Percentiles rank a stretch among this genome's conserved stretches.
These are phyloP conservation scores for Eucalyptus pauciflora DNA, from an alignment of 345 rosid species.

Conservation along the genomic window DNA sequence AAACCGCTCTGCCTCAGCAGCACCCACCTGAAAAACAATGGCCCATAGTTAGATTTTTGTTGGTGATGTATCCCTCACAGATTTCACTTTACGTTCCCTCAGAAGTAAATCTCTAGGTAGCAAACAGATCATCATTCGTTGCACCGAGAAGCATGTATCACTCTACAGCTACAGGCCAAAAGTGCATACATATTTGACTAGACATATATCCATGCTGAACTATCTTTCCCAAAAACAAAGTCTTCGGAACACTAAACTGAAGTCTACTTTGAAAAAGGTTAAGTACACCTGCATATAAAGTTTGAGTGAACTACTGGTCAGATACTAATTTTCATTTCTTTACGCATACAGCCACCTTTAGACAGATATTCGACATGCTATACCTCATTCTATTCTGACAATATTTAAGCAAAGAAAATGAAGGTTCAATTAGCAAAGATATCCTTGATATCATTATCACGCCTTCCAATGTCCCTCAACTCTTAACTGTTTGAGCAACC, in stretches of 20 bases:
- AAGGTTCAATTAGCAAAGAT: background rate
- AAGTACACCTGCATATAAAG: background rate
- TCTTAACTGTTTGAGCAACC: background rate
- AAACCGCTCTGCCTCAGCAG: constrained; percentile 61
- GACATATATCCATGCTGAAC: background rate
- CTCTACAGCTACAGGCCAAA: background rate
- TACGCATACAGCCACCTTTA: background rate
- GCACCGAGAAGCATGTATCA: background rate
- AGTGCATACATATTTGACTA: background rate
- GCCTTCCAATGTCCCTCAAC: background rate
- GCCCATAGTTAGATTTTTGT: background rate
- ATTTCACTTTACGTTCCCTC: background rate
- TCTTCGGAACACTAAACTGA: background rate
- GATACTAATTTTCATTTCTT: background rate
- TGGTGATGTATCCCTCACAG: background rate
- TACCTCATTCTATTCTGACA: background rate
- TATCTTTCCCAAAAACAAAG: background rate
- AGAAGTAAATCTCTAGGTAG: background rate
- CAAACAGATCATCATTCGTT: background rate
- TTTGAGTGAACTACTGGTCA: background rate
- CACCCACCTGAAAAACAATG: constrained; percentile 37
- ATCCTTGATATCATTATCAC: background rate
- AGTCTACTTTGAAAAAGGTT: background rate
- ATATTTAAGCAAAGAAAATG: background rate
- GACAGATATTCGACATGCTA: background rate